Evolutionary conservation across 768 basidiomycete species (phyloP).

Genomic region (Suillus brevipes): DNA sequence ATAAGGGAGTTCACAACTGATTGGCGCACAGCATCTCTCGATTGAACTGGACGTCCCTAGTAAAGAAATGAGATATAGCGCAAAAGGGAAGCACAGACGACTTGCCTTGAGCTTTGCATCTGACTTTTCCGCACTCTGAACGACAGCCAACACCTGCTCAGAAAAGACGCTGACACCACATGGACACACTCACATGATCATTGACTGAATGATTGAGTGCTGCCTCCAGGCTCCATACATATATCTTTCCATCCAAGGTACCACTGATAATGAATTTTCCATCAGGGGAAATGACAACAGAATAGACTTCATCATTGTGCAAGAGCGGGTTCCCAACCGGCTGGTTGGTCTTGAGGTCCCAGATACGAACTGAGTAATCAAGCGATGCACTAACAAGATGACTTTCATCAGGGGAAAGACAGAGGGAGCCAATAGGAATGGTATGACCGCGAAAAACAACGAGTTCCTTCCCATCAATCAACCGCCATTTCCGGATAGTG

Average conservation of each 20-base stretch:
- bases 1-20: background rate
- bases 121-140: background rate
- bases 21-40: background rate
- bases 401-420: background rate
- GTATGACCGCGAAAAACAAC: background rate
- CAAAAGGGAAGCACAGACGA: background rate
- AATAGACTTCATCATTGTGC: conserved; percentile 78
- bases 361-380: background rate
- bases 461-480: background rate
- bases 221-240: conserved; percentile 74
- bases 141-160: background rate
- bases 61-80: background rate
- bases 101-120: background rate
- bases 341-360: background rate
- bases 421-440: background rate
- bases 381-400: background rate
- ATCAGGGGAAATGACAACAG: conserved; percentile 77
- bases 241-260: conserved; percentile 72
- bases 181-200: background rate
- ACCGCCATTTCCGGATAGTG: background rate
- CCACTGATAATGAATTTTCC: conserved; percentile 79
- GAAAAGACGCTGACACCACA: background rate
- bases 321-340: conserved; percentile 45
- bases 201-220: background rate
- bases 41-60: background rate